phyloP scores from a whole-genome alignment of 352 stramenopile genomes.

The Peronospora farinosa region DNA sequence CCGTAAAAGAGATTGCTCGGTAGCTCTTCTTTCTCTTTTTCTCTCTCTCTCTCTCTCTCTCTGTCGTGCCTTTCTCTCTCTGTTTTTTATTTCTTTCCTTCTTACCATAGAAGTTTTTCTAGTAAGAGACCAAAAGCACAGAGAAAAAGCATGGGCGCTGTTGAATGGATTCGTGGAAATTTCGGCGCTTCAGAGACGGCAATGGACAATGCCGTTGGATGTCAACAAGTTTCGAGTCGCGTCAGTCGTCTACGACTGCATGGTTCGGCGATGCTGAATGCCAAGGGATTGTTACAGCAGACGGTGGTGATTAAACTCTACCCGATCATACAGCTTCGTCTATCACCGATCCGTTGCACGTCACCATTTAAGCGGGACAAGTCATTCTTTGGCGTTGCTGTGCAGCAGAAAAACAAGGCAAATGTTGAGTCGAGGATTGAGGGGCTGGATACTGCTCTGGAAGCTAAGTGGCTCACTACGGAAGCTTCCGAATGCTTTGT shows the following conservation, averaged over 20 bases:
- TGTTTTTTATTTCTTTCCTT: too few relatives aligned
- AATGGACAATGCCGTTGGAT: neutral
- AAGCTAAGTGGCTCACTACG: conserved; percentile 40
- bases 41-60: conserved; percentile 15
- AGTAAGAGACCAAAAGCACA: conserved; percentile 20
- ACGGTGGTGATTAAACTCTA: conserved; percentile 42
- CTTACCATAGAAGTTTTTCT: too few relatives aligned
- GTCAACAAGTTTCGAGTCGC: conserved; percentile 18
- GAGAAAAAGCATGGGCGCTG: conserved; percentile 35
- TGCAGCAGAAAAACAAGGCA: conserved; percentile 4
- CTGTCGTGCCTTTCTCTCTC: conserved; percentile 17
- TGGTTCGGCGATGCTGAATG: conserved; percentile 37
- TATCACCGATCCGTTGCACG: conserved; percentile 30
- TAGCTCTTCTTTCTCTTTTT: conserved; percentile 10
- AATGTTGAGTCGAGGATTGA: conserved; percentile 14
- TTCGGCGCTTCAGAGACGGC: conserved; percentile 8
- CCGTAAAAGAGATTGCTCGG: neutral
- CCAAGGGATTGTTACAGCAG: conserved; percentile 40
- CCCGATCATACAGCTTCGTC: conserved; percentile 37
- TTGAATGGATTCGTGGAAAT: conserved; percentile 29
- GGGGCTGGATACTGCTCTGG: conserved; percentile 7
- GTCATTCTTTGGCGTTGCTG: neutral
- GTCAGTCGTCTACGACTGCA: conserved; percentile 33
- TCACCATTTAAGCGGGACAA: conserved; percentile 26
- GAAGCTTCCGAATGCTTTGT: conserved; percentile 42